phyloP scores from a whole-genome alignment of 192 early-diverging fungal genomes.

The Linnemannia zychae region DNA sequence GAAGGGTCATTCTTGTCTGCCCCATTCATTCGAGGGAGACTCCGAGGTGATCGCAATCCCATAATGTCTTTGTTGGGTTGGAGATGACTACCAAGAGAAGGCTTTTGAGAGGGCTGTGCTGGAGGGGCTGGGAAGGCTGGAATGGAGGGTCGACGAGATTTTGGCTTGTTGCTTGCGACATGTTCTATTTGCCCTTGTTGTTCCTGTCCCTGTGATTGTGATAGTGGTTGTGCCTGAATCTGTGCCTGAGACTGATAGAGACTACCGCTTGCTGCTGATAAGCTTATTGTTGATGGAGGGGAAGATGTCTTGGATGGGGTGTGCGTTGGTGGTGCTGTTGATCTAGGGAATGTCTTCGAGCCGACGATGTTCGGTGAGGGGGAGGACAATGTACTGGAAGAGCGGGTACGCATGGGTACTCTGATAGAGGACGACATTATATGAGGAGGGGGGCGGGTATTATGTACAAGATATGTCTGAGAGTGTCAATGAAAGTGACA shows the following conservation, averaged over 20 bases:
- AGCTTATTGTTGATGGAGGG: not conserved
- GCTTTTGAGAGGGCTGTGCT: slow-evolving; percentile 1
- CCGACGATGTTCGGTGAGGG: not conserved
- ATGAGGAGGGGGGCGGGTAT: not conserved
- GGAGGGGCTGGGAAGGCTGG: not conserved
- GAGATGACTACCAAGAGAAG: not conserved
- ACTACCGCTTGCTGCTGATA: not conserved
- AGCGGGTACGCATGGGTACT: slow-evolving; percentile 30
- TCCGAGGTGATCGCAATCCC: not conserved
- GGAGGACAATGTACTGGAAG: slow-evolving; percentile 22
- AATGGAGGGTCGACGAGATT: slow-evolving; percentile 40
- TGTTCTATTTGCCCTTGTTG: not conserved
- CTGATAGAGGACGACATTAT: slow-evolving; percentile 19
- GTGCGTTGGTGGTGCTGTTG: not conserved
- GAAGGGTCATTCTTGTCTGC: not conserved
- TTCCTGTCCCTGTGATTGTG: not conserved
- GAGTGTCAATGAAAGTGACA: not conserved
- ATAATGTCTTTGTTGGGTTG: slow-evolving; percentile 2
- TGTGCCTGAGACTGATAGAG: not conserved
- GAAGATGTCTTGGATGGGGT: not conserved
- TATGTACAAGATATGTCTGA: not conserved
- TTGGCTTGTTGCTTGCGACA: slow-evolving; percentile 1
- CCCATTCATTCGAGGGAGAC: slow-evolving; percentile 7
- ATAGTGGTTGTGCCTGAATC: not conserved
- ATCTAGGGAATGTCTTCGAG: not conserved